Evolutionary conservation across 129 eudicot species (phyloP).

Genomic region (Silybum marianum): DNA sequence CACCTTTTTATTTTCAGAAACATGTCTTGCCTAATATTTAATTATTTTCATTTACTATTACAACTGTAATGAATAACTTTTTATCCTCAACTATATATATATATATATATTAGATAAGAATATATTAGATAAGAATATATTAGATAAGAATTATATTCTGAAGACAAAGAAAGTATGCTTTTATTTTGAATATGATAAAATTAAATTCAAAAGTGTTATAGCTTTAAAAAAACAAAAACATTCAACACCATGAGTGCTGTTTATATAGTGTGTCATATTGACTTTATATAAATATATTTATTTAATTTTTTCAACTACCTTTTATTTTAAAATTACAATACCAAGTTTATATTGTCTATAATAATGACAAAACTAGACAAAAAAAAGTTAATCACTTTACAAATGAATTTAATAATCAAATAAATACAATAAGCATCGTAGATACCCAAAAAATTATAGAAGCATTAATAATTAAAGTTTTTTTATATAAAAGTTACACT

Average conservation of each 20-base stretch:
- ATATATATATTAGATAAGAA: no score
- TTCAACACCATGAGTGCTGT: background rate
- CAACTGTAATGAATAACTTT: background rate
- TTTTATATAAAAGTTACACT: background rate
- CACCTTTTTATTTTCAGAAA: background rate
- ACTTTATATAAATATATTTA: background rate
- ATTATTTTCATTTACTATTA: background rate
- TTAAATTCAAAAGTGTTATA: background rate
- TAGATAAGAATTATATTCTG: no score
- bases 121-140: no score
- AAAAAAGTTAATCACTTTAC: background rate
- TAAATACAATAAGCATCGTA: background rate
- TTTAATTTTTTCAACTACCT: background rate
- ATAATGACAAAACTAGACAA: background rate
- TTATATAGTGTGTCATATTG: constrained; percentile 18
- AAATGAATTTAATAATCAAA: background rate
- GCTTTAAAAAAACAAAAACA: background rate
- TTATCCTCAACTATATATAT: no score
- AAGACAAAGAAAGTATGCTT: no score
- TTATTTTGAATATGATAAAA: no score
- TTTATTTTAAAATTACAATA: background rate
- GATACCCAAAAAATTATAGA: background rate
- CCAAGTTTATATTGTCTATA: background rate
- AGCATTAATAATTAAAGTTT: background rate
- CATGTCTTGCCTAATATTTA: no score